Conservation (phyloP, 441 rosid genomes). For the Euphorbia celastroides region DNA sequence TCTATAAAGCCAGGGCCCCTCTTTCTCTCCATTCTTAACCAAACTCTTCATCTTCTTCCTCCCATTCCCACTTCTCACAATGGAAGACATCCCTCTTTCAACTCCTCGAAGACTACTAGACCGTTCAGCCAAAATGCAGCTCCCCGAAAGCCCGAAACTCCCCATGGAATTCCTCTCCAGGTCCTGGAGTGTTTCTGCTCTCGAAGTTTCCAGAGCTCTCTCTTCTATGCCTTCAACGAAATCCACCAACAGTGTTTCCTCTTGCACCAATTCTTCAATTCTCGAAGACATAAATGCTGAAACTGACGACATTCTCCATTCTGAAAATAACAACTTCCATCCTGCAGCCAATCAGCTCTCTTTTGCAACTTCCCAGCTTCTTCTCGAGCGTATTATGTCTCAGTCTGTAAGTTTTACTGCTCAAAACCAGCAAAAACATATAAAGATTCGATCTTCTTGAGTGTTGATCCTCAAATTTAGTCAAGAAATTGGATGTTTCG, state of each 20-base stretch:
- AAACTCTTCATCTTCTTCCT: not conserved
- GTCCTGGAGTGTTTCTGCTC: slow-evolving; percentile 86
- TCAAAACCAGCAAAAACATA: not conserved
- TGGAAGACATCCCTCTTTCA: slow-evolving; percentile 28
- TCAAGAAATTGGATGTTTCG: not conserved
- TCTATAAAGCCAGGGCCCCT: too few relatives aligned
- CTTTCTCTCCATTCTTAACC: not conserved
- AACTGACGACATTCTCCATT: slow-evolving; percentile 26
- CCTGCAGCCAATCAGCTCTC: slow-evolving; percentile 47
- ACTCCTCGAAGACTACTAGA: slow-evolving; percentile 20
- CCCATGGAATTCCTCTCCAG: slow-evolving; percentile 94
- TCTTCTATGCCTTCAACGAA: slow-evolving; percentile 28
- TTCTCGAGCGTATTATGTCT: slow-evolving; percentile 93
- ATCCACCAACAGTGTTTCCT: slow-evolving; percentile 30
- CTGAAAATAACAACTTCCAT: not conserved
- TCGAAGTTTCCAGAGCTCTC: slow-evolving; percentile 75
- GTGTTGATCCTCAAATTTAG: not conserved
- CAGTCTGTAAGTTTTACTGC: slow-evolving; percentile 49
- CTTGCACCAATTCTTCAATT: slow-evolving; percentile 42
- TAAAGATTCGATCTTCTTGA: too few relatives aligned
- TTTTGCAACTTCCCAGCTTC: slow-evolving; percentile 80
- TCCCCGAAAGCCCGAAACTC: slow-evolving; percentile 86
- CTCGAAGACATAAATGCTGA: slow-evolving; percentile 48
- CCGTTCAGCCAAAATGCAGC: slow-evolving; percentile 23
- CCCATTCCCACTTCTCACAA: not conserved